Base-by-base conservation (phyloP, 2,329 filamentous ascomycete species). In the Pestalotiopsis fici region DNA sequence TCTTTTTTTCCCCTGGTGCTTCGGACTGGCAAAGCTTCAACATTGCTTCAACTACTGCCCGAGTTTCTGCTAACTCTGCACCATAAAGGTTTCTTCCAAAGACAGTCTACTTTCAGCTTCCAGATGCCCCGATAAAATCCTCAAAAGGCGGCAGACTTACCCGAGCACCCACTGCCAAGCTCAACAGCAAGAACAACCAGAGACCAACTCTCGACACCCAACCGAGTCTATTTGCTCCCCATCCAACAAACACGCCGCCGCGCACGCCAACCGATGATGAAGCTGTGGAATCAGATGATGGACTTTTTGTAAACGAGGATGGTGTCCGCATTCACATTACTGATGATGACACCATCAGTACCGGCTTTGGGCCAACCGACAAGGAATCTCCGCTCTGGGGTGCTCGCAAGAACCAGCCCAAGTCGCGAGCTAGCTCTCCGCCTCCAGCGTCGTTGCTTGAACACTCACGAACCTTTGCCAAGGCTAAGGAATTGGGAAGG, bases 1-100 rank as follows among this genome's bases (percentile, higher is more conserved):
- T 25, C 55, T 59, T 18, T 60, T 23, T 60, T n/a, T n/a, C n/a
- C n/a, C n/a, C n/a, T n/a, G n/a, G 55, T 23, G 18, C 23, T 57
- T 31, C 11, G 4, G 31, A 18, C 55, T 18, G 21, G 27, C 55
- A 57, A 21, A 57, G 55, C 55, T 57, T 23, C 15, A 57, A 23
- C 23, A 4, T 57, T 15, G 27, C 55, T 35, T 35, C 31, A 12
- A 31, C 27, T 6, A 23, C 23, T 6, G 27, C 21, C 27, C 13
- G 55, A 57, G 13, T 18, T 25, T 27, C 25, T 12, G 27, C 55
- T 57, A 31, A 57, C 25, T 23, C 23, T 47, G 47, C 39, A 72
- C 91, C 90, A 64, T 13, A 39, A 77, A 97, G 95, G 67, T 97
- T 97, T 78, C 88, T 98, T 43, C 95, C 95, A 39, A 95, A 97